These are phyloP conservation scores for Meyerozyma elateridarum DNA, from an alignment of 1,139 yeast genomes.

Conservation along the genomic window DNA sequence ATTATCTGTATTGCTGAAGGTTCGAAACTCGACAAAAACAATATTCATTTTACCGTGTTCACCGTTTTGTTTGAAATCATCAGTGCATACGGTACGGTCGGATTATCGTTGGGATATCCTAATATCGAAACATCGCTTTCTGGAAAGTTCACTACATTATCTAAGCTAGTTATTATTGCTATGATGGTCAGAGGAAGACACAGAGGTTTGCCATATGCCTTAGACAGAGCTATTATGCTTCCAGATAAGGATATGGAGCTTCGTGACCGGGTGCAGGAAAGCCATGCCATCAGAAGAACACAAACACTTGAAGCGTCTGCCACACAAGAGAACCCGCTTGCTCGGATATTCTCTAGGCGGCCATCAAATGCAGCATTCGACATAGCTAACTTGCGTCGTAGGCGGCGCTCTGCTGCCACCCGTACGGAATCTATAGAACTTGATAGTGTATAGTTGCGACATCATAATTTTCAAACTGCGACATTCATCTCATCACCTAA, in stretches of 20 bases:
- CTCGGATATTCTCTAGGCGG: slow-evolving; percentile 1
- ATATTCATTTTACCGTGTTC: slow-evolving; percentile 60
- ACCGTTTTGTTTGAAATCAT: slow-evolving; percentile 79
- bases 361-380: too few species aligned
- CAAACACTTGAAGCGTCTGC: slow-evolving; percentile 24
- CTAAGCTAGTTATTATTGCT: slow-evolving; percentile 81
- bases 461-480: too few species aligned
- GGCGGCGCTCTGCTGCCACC: neutral
- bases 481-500: neutral
- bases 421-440: too few species aligned
- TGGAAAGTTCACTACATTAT: slow-evolving; percentile 64
- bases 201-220: slow-evolving; percentile 90
- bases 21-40: slow-evolving; percentile 43
- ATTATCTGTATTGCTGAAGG: slow-evolving; percentile 86
- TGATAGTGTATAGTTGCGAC: neutral
- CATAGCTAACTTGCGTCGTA: neutral
- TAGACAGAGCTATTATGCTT: slow-evolving; percentile 90
- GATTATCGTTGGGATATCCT: slow-evolving; percentile 82
- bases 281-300: slow-evolving; percentile 42
- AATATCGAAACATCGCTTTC: slow-evolving; percentile 62
- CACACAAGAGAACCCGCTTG: slow-evolving; percentile 7
- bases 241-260: slow-evolving; percentile 66
- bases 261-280: slow-evolving; percentile 65
- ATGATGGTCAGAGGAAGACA: slow-evolving; percentile 94
- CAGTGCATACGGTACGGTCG: slow-evolving; percentile 96